A percentile compares a stretch with the other conserved stretches of the same genome.
phyloP scores from a whole-genome alignment of 1,139 yeast genomes.

The Wickerhamomyces sp. region DNA sequence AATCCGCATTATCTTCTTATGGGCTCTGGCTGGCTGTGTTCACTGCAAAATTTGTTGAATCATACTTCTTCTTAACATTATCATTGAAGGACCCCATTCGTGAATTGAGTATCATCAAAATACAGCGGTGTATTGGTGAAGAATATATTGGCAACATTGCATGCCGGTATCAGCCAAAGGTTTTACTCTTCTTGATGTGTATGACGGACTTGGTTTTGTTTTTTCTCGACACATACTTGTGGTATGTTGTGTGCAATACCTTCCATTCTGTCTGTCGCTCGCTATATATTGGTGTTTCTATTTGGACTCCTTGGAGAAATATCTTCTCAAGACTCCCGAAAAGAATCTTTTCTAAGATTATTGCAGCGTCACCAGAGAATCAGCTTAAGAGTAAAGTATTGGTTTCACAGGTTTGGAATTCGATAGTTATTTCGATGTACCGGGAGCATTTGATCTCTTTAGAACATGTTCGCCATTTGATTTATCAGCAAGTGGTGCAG shows the following conservation, averaged over 20 bases:
- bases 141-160: constrained; percentile 48
- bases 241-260: constrained; percentile 71
- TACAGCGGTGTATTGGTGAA: constrained; percentile 52
- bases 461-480: constrained; percentile 65
- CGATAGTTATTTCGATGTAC: constrained; percentile 66
- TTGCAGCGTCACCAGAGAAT: constrained; percentile 52
- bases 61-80: constrained; percentile 63
- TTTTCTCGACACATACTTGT: constrained; percentile 72
- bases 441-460: constrained; percentile 66
- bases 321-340: constrained; percentile 68
- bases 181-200: constrained; percentile 60
- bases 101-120: constrained; percentile 33
- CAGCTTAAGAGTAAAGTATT: constrained; percentile 58
- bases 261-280: constrained; percentile 69
- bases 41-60: constrained; percentile 59
- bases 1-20: constrained; percentile 64
- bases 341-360: constrained; percentile 64
- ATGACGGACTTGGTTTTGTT: constrained; percentile 62
- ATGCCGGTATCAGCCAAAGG: constrained; percentile 56
- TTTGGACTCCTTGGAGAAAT: constrained; percentile 75
- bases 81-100: constrained; percentile 69
- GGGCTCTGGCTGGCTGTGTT: constrained; percentile 61
- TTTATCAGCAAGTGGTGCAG: constrained; percentile 54
- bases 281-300: constrained; percentile 68
- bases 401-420: constrained; percentile 73